These are phyloP conservation scores for Cyclostephanos invisitatus DNA, from an alignment of 108 stramenopile genomes.

Conservation along the genomic window DNA sequence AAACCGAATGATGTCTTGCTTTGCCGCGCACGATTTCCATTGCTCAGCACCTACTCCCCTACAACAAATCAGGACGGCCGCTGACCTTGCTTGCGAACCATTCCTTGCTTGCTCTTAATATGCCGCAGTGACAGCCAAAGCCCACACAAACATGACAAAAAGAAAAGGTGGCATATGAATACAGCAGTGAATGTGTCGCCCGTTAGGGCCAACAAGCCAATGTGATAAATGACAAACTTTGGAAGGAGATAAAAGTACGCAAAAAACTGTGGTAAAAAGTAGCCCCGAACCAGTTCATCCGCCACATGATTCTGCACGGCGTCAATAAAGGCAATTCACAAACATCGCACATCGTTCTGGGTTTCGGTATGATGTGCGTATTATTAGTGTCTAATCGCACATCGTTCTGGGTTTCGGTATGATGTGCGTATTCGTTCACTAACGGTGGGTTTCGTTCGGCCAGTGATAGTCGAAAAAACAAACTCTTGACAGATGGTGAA, in stretches of 20 bases:
- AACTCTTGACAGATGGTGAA: background rate
- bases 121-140: background rate
- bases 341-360: background rate
- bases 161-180: background rate
- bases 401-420: too few relatives aligned
- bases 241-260: constrained; percentile 4
- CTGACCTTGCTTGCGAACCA: too few relatives aligned
- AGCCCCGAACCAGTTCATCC: background rate
- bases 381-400: too few relatives aligned
- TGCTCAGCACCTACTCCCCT: too few relatives aligned
- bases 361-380: background rate
- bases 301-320: background rate
- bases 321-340: background rate
- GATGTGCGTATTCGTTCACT: background rate
- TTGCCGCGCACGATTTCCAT: too few relatives aligned
- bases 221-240: background rate
- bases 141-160: background rate
- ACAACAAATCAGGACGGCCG: too few relatives aligned
- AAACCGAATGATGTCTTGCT: too few relatives aligned
- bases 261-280: background rate
- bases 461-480: background rate
- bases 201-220: background rate
- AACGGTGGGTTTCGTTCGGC: background rate
- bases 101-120: too few relatives aligned
- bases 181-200: background rate